These are phyloP conservation scores for Gracilariopsis chorda DNA, from an alignment of 23 red algal genomes.

Conservation along the genomic window DNA sequence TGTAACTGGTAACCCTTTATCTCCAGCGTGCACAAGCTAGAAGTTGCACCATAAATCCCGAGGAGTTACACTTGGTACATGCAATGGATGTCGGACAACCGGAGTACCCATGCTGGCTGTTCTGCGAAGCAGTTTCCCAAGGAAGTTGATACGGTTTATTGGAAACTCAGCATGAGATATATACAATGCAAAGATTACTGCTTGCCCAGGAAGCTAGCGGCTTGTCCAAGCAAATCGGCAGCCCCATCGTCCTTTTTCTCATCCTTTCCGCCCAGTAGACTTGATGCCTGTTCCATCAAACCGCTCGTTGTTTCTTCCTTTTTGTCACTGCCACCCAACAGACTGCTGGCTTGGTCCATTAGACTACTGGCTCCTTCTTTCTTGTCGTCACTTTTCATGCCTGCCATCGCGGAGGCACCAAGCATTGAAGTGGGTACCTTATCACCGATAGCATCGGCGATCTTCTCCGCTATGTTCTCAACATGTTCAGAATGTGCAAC, in stretches of 20 bases:
- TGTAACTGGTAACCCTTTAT: too few relatives aligned
- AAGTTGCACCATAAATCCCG: too few relatives aligned
- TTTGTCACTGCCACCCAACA: background rate
- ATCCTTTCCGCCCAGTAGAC: background rate
- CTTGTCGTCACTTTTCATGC: background rate
- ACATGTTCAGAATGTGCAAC: constrained; percentile 23
- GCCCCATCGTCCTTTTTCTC: background rate
- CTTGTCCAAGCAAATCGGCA: background rate
- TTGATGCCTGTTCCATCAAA: background rate
- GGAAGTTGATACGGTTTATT: too few relatives aligned
- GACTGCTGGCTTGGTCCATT: background rate
- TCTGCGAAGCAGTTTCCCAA: too few relatives aligned
- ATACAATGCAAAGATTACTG: too few relatives aligned
- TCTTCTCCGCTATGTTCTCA: constrained; percentile 19
- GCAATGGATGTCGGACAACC: too few relatives aligned
- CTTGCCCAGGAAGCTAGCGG: background rate
- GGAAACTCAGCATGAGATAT: too few relatives aligned
- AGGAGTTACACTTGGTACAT: too few relatives aligned
- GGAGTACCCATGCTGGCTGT: too few relatives aligned
- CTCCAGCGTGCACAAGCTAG: too few relatives aligned
- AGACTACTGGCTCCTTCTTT: background rate
- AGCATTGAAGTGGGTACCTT: background rate
- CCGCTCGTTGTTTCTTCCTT: background rate
- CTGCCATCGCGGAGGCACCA: background rate
- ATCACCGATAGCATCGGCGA: background rate